Conservation (phyloP, 2,329 filamentous ascomycete genomes). For the Diaporthe helianthi region DNA sequence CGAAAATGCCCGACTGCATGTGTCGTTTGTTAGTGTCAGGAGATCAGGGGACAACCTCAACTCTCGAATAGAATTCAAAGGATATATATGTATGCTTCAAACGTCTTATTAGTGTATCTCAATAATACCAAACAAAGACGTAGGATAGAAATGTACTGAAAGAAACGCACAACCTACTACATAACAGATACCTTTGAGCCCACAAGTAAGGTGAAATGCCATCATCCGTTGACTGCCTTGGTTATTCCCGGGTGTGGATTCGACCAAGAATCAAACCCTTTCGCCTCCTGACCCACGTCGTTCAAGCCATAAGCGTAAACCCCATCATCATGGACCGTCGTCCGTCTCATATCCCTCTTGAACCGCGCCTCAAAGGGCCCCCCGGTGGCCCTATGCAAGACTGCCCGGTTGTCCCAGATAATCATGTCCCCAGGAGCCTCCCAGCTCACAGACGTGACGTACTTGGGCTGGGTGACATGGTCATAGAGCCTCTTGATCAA, state of each 20-base stretch:
- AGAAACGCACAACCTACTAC: too few relatives aligned
- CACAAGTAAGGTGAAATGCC: neutral
- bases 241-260: constrained; percentile 1
- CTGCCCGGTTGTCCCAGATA: constrained; percentile 65
- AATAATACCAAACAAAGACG: neutral
- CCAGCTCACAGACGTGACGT: constrained; percentile 56
- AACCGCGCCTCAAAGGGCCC: constrained; percentile 57
- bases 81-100: neutral
- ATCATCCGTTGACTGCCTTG: neutral
- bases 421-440: constrained; percentile 56
- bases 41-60: too few relatives aligned
- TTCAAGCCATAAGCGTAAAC: constrained; percentile 49
- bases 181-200: neutral
- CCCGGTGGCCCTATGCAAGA: constrained; percentile 59
- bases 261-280: constrained; percentile 35
- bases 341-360: constrained; percentile 60
- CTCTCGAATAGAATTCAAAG: neutral
- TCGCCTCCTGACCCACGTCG: constrained; percentile 36
- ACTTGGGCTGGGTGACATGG: constrained; percentile 56
- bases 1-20: neutral
- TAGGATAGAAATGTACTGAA: neutral
- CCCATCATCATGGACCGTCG: constrained; percentile 59
- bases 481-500: constrained; percentile 51
- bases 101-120: neutral
- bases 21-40: neutral